These are phyloP conservation scores for Xylaria venustula DNA, from an alignment of 495 filamentous ascomycete species.

Conservation along the genomic window DNA sequence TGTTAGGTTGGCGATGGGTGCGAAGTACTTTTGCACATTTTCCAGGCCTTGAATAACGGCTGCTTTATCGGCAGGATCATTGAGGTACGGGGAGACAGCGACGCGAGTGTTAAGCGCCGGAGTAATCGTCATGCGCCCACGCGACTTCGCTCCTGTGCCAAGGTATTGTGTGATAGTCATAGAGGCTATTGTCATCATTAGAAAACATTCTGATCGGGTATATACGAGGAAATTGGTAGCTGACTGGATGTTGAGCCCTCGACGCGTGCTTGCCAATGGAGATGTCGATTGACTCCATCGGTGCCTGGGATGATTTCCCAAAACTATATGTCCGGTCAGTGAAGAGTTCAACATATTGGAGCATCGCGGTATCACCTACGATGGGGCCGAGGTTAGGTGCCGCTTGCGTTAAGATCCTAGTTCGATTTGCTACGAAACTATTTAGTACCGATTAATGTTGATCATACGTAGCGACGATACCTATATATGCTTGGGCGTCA, in stretches of 20 bases:
- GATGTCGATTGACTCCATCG: slow-evolving; percentile 55
- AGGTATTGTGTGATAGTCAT: slow-evolving; percentile 58
- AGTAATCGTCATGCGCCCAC: slow-evolving; percentile 51
- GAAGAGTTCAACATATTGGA: background rate
- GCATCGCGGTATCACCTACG: slow-evolving; percentile 22
- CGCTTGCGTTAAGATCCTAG: slow-evolving; percentile 59
- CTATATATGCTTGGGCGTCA: slow-evolving; percentile 25
- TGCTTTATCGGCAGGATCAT: slow-evolving; percentile 35
- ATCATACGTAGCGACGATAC: slow-evolving; percentile 6
- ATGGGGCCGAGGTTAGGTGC: slow-evolving; percentile 57
- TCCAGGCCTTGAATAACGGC: slow-evolving; percentile 44
- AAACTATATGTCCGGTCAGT: slow-evolving; percentile 20
- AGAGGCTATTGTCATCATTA: slow-evolving; percentile 14
- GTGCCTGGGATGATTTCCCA: slow-evolving; percentile 48
- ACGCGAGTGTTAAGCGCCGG: slow-evolving; percentile 46
- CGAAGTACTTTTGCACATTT: slow-evolving; percentile 48
- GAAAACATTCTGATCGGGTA: background rate
- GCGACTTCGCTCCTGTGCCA: slow-evolving; percentile 50
- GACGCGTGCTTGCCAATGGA: slow-evolving; percentile 56
- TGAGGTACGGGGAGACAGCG: slow-evolving; percentile 42
- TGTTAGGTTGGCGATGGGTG: slow-evolving; percentile 48
- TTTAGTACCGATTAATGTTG: slow-evolving; percentile 18
- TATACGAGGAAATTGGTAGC: slow-evolving; percentile 1
- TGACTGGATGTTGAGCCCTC: slow-evolving; percentile 40
- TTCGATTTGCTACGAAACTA: slow-evolving; percentile 38